Evolutionary conservation across 2,329 filamentous ascomycete genomes (phyloP).

Genomic region (Microdochium bolleyi): DNA sequence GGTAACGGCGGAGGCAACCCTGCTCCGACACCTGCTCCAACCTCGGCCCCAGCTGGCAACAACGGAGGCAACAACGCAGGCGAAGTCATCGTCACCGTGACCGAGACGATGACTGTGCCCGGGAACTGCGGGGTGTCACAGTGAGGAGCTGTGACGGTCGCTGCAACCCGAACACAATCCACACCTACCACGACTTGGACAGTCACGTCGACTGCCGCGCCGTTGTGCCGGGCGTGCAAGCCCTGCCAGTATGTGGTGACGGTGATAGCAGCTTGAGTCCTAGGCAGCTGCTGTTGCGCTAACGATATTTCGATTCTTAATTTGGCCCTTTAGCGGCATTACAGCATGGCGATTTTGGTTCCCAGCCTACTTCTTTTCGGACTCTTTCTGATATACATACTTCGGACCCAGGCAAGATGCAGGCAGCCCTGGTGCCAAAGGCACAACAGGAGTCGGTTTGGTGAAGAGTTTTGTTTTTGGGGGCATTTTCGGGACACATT

Average conservation of each 20-base stretch:
- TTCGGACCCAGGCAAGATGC: not conserved
- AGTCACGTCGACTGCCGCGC: not conserved
- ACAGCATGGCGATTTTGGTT: not conserved
- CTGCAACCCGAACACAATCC: not conserved
- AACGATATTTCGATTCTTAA: not conserved
- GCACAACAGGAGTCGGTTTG: not conserved
- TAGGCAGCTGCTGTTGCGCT: not conserved
- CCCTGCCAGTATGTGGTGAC: not conserved
- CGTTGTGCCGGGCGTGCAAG: not conserved
- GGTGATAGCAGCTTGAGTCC: not conserved
- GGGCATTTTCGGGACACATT: not conserved
- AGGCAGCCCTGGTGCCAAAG: not conserved
- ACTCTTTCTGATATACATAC: not conserved
- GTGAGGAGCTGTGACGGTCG: slow-evolving; percentile 7
- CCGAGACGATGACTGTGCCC: slow-evolving; percentile 17
- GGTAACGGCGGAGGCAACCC: slow-evolving; percentile 1
- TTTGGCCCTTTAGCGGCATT: not conserved
- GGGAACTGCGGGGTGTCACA: slow-evolving; percentile 14
- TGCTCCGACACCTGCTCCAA: slow-evolving; percentile 4
- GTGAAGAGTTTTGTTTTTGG: not conserved
- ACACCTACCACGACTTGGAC: not conserved
- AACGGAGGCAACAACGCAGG: slow-evolving; percentile 4
- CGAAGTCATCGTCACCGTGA: slow-evolving; percentile 11
- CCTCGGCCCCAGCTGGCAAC: slow-evolving; percentile 3
- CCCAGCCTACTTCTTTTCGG: not conserved